Evolutionary conservation across 306 rosid genomes (phyloP).

Genomic region (Begonia peltatifolia): DNA sequence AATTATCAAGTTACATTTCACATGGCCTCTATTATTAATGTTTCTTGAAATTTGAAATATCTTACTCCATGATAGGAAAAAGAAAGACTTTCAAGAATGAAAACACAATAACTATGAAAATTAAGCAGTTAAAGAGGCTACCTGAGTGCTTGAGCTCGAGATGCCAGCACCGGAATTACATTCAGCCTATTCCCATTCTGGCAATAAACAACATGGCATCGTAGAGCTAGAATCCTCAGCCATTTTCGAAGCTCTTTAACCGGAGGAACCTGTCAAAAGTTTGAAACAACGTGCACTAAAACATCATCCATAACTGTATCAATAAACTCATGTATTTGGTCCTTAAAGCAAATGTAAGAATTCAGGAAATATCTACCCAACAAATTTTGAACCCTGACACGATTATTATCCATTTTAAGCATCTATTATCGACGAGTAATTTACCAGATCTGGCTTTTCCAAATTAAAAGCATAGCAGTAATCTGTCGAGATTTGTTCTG

Average conservation of each 20-base stretch:
- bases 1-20: no score
- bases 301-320: no score
- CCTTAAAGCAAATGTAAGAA: no score
- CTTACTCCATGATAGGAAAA: neutral
- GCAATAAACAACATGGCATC: conserved; percentile 86
- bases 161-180: conserved; percentile 87
- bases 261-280: conserved; percentile 46
- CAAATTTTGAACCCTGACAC: no score
- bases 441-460: conserved; percentile 61
- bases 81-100: neutral
- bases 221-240: conserved; percentile 91
- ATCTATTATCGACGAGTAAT: conserved; percentile 8
- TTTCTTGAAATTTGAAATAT: neutral
- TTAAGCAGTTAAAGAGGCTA: conserved; percentile 16
- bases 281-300: neutral
- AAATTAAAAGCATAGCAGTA: conserved; percentile 88
- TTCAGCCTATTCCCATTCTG: conserved; percentile 79
- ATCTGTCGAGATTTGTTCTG: conserved; percentile 84
- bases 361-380: no score
- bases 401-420: neutral
- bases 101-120: neutral
- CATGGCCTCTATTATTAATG: no score
- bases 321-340: no score
- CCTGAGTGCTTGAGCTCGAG: conserved; percentile 99
- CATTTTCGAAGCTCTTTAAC: conserved; percentile 76